These are phyloP conservation scores for Apiospora saccharicola DNA, from an alignment of 2,329 filamentous ascomycete genomes.

Conservation along the genomic window DNA sequence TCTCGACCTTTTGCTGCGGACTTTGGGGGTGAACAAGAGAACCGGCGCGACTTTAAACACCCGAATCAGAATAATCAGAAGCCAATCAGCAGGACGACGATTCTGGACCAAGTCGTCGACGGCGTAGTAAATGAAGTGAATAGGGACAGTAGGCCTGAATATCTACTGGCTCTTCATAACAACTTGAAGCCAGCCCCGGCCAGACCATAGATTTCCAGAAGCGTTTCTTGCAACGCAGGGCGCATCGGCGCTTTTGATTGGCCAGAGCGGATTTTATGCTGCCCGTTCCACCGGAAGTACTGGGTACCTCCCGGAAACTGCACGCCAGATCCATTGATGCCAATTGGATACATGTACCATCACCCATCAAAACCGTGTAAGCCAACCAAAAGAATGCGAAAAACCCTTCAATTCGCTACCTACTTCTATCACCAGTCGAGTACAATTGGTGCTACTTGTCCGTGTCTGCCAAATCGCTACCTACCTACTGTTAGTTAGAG, in stretches of 20 bases:
- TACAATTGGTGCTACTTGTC: not conserved
- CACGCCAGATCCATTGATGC: conserved; percentile 1
- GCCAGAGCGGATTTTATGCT: conserved; percentile 19
- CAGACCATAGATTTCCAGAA: conserved; percentile 21
- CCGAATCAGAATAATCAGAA: conserved; percentile 24
- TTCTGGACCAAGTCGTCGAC: conserved; percentile 22
- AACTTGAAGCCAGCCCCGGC: conserved; percentile 21
- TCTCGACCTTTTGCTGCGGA: conserved; percentile 7
- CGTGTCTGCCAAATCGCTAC: not conserved
- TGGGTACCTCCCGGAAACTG: conserved; percentile 17
- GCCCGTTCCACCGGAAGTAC: conserved; percentile 22
- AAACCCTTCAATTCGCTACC: not conserved
- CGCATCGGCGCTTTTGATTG: conserved; percentile 6
- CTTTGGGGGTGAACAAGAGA: conserved; percentile 11
- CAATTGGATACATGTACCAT: conserved; percentile 10
- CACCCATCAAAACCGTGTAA: not conserved
- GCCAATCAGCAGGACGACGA: conserved; percentile 23
- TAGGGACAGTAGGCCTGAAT: conserved; percentile 33
- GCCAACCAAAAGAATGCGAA: conserved; percentile 5
- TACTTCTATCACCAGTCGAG: no score
- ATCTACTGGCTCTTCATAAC: conserved; percentile 18
- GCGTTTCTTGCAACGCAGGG: conserved; percentile 20
- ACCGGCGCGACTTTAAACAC: conserved; percentile 5
- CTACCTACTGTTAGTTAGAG: no score
- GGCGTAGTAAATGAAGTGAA: conserved; percentile 18